Base-by-base conservation (phyloP, 139 green algal genomes). In the Coelastrella sp. region DNA sequence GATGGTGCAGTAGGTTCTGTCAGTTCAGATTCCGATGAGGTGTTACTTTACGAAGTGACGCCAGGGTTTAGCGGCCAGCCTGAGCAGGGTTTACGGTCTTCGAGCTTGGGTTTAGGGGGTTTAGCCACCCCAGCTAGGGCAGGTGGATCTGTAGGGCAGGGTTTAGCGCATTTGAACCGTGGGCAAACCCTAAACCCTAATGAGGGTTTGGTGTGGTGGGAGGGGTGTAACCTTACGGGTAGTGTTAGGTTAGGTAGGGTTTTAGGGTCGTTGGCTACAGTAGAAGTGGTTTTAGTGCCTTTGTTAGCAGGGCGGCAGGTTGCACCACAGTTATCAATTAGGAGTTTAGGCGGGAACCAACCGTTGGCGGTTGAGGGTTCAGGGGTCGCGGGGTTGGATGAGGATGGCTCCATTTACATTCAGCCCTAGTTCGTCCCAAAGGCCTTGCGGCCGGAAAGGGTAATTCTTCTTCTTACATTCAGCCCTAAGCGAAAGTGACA, bases 271-370 rank as follows among this genome's bases (percentile, higher is more conserved):
- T 57, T 88, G 16, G 83, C 83, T 57, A 23, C 68, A n/a, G 83
- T 88, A 56, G 83, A 88, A 57, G 68, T 88, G 54, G 83, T 88
- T 8, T 8, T 88, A 22, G 83, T 88, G 66, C 83, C 83, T 14
- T 8, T 20, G 17, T 47, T 71, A 7, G 65, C 68, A 17, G 83
- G 83, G 5, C 17, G 83, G 68, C 83, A 80, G 54, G 4, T 66
- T 47, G 20, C 68, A 13, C 83, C 83, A 5, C 68, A 59, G 83
- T 14, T 88, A 57, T 4, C 60, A 61, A 22, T 88, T 3, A 59
- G 68, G 32, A 59, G 68, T 80, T n/a, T 68, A 14, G 83, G 68
- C 10, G 83, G 83, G 14, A 71, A 61, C 22, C 68, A 80, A 54
- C 20, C 20, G 47, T 54, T 88, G 47, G 14, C 71, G 47, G 54